These are phyloP conservation scores for Nicotiana benthamiana DNA, from an alignment of 257 asterid genomes.

Conservation along the genomic window DNA sequence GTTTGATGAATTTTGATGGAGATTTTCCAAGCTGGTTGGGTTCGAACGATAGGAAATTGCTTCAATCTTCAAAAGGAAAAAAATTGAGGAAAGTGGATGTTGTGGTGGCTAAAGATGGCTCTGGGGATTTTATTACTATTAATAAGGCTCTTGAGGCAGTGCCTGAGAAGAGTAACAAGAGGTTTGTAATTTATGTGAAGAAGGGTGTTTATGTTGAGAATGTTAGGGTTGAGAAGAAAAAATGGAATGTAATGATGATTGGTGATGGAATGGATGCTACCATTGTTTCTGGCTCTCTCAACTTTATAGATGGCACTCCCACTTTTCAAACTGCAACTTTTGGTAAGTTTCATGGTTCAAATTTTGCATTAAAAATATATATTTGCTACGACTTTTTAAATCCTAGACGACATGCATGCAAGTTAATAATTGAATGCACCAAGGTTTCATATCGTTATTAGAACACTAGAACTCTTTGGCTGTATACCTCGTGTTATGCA, in stretches of 20 bases:
- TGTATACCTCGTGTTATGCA: background rate
- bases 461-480: too few relatives aligned
- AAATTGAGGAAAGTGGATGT: background rate
- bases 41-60: slow-evolving; percentile 13
- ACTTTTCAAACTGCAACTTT: slow-evolving; percentile 17
- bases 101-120: slow-evolving; percentile 21
- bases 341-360: slow-evolving; percentile 3
- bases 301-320: slow-evolving; percentile 13
- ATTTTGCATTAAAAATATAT: background rate
- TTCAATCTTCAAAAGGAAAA: background rate
- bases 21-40: slow-evolving; percentile 14
- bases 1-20: slow-evolving; percentile 7
- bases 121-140: slow-evolving; percentile 10
- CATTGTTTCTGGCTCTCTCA: slow-evolving; percentile 9
- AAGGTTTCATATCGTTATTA: background rate
- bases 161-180: background rate
- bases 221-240: slow-evolving; percentile 8
- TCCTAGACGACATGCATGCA: background rate
- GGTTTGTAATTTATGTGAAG: slow-evolving; percentile 14
- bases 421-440: background rate
- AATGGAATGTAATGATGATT: slow-evolving; percentile 16
- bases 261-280: slow-evolving; percentile 26
- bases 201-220: slow-evolving; percentile 11
- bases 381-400: too few relatives aligned
- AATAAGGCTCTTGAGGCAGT: slow-evolving; percentile 7